Conservation (phyloP, 148 eudicot species). For the Polygonum aviculare region DNA sequence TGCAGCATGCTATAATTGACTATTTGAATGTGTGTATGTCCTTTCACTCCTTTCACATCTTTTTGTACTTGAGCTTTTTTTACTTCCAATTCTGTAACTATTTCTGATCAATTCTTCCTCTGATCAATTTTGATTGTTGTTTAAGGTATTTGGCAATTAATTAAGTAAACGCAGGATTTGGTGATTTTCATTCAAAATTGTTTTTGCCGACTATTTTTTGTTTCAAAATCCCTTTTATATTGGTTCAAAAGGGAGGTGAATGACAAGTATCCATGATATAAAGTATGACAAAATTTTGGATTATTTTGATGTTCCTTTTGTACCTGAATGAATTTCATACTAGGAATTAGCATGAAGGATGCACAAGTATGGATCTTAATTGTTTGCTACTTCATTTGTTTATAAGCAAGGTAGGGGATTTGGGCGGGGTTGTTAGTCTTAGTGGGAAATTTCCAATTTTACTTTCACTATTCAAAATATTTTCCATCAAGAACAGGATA, state of each 20-base stretch:
- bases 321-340: neutral
- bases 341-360: neutral
- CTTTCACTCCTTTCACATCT: neutral
- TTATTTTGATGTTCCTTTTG: neutral
- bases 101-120: too few relatives aligned
- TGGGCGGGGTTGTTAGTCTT: neutral
- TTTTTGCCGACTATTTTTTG: too few relatives aligned
- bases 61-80: slow-evolving; percentile 3
- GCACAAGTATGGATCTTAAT: neutral
- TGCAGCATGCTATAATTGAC: neutral
- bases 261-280: too few relatives aligned
- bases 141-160: too few relatives aligned
- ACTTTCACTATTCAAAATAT: neutral
- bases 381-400: neutral
- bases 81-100: too few relatives aligned
- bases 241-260: too few relatives aligned
- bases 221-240: too few relatives aligned
- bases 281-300: neutral
- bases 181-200: too few relatives aligned
- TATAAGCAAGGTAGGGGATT: neutral
- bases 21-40: neutral
- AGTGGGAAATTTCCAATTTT: neutral
- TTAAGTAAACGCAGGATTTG: too few relatives aligned
- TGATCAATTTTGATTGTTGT: too few relatives aligned
- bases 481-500: too few relatives aligned